These are phyloP conservation scores for Tubosaeta sp. DNA, from an alignment of 768 basidiomycete species.

Conservation along the genomic window DNA sequence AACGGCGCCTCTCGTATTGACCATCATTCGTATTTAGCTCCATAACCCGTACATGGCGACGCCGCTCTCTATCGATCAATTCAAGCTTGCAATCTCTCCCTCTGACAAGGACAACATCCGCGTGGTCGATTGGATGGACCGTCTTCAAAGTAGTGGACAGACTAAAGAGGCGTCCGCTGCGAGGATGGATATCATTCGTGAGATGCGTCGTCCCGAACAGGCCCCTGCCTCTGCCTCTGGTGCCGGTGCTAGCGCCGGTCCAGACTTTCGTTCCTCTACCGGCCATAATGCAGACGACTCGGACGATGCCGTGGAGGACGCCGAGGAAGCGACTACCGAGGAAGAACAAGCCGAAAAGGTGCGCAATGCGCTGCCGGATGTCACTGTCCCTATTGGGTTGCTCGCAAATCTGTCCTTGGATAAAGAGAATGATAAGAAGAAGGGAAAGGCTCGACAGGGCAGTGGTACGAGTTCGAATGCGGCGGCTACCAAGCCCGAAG, in stretches of 20 bases:
- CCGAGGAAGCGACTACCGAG: slow-evolving; percentile 30
- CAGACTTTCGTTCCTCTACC: neutral
- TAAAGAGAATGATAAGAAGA: slow-evolving; percentile 42
- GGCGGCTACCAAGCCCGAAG: slow-evolving; percentile 29
- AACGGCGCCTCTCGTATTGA: neutral
- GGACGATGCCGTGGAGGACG: slow-evolving; percentile 34
- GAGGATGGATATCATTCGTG: slow-evolving; percentile 26
- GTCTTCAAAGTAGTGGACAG: slow-evolving; percentile 56
- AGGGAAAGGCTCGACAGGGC: slow-evolving; percentile 29
- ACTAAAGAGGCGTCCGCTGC: slow-evolving; percentile 37
- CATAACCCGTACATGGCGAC: slow-evolving; percentile 81
- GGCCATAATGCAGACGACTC: slow-evolving; percentile 29
- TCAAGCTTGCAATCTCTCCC: slow-evolving; percentile 72
- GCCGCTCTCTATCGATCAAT: slow-evolving; percentile 74
- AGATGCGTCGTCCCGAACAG: slow-evolving; percentile 29
- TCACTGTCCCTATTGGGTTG: slow-evolving; percentile 70
- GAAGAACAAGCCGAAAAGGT: slow-evolving; percentile 43
- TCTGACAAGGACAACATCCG: slow-evolving; percentile 66
- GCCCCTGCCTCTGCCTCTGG: neutral
- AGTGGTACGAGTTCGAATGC: slow-evolving; percentile 8
- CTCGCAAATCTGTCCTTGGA: slow-evolving; percentile 69
- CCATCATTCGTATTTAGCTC: slow-evolving; percentile 25
- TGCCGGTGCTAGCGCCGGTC: neutral
- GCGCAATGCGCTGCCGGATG: slow-evolving; percentile 55
- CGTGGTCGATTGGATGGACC: slow-evolving; percentile 73